phyloP scores from a whole-genome alignment of 148 eudicot genomes.

The Nepenthes gracilis region DNA sequence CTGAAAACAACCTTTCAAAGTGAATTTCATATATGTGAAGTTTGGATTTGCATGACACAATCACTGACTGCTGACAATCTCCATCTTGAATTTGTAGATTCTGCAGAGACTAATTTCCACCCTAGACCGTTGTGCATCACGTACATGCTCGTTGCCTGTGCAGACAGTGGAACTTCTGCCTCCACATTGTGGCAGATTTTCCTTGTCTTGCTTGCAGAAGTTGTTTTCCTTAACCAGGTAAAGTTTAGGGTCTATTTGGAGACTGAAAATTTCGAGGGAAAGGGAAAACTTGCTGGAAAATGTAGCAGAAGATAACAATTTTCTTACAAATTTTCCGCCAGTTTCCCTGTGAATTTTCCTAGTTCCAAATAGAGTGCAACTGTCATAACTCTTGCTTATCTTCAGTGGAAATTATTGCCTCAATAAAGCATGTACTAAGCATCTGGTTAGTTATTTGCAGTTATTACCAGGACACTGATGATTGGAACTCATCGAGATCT shows the following conservation, averaged over 20 bases:
- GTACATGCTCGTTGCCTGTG: conserved; percentile 87
- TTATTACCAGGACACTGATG: conserved; percentile 30
- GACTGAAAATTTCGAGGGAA: neutral
- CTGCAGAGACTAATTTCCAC: conserved; percentile 65
- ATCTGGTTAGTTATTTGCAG: conserved; percentile 19
- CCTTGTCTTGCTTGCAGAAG: conserved; percentile 82
- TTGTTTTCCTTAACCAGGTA: conserved; percentile 82
- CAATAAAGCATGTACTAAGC: conserved; percentile 1
- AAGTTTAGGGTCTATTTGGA: too few species aligned
- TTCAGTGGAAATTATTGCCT: too few species aligned
- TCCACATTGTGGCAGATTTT: conserved; percentile 88
- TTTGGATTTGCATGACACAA: neutral
- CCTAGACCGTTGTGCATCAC: conserved; percentile 91
- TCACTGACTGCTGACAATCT: neutral
- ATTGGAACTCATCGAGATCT: conserved; percentile 46
- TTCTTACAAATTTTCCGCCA: too few species aligned
- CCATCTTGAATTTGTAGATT: conserved; percentile 35
- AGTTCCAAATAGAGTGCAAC: too few species aligned
- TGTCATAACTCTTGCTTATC: too few species aligned
- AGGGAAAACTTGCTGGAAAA: neutral
- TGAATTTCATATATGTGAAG: neutral
- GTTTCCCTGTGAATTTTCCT: too few species aligned
- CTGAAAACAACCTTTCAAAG: neutral
- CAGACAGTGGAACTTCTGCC: conserved; percentile 95
- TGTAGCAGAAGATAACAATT: too few species aligned